Evolutionary conservation across 108 stramenopile species (phyloP).

Genomic region (Aurantiochytrium sp.): DNA sequence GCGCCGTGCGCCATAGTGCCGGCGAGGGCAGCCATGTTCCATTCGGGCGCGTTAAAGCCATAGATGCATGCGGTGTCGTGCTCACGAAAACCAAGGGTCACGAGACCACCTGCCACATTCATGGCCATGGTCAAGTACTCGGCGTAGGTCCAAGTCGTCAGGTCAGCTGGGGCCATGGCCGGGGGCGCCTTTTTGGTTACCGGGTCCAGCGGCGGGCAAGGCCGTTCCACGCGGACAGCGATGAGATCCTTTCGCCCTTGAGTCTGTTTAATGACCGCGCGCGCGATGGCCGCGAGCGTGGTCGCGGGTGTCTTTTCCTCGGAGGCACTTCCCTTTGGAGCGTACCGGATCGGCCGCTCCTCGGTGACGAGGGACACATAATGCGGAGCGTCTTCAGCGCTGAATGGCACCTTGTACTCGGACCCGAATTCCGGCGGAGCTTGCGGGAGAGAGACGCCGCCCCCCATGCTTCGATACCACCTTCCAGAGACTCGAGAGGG

Average conservation of each 20-base stretch:
- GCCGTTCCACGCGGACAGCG: not conserved
- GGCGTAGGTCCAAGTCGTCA: not conserved
- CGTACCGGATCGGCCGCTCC: not conserved
- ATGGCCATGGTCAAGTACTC: not conserved
- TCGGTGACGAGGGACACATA: not conserved
- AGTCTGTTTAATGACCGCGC: not conserved
- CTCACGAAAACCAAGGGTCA: slow-evolving; percentile 45
- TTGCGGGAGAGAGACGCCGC: not conserved
- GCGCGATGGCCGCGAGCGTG: not conserved
- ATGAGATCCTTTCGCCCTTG: not conserved
- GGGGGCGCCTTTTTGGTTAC: not conserved
- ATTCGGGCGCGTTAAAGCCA: slow-evolving; percentile 68
- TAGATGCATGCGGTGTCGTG: slow-evolving; percentile 63
- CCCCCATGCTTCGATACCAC: not conserved
- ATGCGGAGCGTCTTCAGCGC: not conserved
- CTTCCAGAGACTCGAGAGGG: no score
- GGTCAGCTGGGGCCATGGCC: not conserved
- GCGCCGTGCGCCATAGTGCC: slow-evolving; percentile 64
- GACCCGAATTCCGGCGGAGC: not conserved
- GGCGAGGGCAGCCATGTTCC: slow-evolving; percentile 61
- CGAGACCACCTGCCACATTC: not conserved
- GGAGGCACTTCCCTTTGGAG: not conserved
- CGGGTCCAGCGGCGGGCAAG: not conserved
- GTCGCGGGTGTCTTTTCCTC: not conserved
- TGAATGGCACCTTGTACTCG: not conserved